Conservation (phyloP, 495 filamentous ascomycete species). For the Lindgomyces ingoldianus region DNA sequence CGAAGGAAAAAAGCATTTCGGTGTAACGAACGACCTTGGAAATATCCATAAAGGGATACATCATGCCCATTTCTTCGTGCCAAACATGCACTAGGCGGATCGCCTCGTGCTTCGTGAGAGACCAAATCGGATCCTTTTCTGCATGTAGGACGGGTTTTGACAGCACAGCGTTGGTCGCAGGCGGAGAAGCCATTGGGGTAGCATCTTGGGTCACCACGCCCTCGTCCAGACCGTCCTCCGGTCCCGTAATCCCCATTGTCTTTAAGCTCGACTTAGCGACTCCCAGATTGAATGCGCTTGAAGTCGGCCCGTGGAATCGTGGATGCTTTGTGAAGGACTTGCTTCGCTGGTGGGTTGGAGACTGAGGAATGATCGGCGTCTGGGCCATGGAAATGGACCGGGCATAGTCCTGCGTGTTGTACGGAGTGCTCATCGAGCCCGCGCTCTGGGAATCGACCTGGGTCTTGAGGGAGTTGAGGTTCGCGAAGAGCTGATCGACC, state of each 20-base stretch:
- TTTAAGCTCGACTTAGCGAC: constrained; percentile 85
- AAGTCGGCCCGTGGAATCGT: constrained; percentile 81
- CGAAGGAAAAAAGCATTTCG: constrained; percentile 66
- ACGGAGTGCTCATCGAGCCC: constrained; percentile 30
- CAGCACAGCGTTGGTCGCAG: constrained; percentile 27
- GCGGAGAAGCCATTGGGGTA: constrained; percentile 57
- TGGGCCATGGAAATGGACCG: constrained; percentile 35
- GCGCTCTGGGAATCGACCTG: constrained; percentile 45
- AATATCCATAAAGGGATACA: constrained; percentile 81
- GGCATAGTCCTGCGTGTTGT: constrained; percentile 32
- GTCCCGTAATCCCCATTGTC: constrained; percentile 77
- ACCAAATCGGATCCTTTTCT: constrained; percentile 74
- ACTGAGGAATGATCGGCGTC: constrained; percentile 37
- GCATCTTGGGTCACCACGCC: constrained; percentile 54
- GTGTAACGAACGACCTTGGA: constrained; percentile 65
- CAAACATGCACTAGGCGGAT: constrained; percentile 69
- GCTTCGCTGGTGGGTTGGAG: constrained; percentile 20
- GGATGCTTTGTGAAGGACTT: constrained; percentile 51
- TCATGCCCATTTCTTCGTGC: constrained; percentile 81
- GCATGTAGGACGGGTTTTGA: constrained; percentile 42
- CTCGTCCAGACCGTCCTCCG: constrained; percentile 61
- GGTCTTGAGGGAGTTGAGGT: constrained; percentile 63
- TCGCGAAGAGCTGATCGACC: constrained; percentile 72
- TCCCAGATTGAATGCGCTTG: constrained; percentile 80
- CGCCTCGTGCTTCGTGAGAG: constrained; percentile 68